Evolutionary conservation across 2,329 filamentous ascomycete species (phyloP).

Genomic region (Cladosporium sp.): DNA sequence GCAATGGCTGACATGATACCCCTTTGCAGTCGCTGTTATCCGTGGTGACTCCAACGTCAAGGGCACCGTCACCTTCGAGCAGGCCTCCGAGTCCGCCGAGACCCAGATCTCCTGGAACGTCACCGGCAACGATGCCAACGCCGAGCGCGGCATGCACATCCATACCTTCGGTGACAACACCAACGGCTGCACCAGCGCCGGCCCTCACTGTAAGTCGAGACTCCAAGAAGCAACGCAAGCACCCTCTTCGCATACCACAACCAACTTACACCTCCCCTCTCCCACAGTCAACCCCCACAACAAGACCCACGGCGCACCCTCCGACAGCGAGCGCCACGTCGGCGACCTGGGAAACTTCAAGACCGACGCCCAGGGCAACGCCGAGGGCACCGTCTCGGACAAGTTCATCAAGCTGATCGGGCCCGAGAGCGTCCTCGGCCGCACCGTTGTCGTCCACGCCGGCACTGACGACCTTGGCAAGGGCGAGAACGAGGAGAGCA

Average conservation of each 20-base stretch:
- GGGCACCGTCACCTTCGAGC: slow-evolving; percentile 94
- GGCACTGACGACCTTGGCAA: slow-evolving; percentile 97
- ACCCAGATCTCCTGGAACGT: slow-evolving; percentile 94
- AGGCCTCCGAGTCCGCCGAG: slow-evolving; percentile 75
- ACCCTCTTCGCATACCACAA: background rate
- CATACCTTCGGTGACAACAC: slow-evolving; percentile 99
- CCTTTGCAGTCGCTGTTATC: slow-evolving; percentile 80
- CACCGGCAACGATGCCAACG: slow-evolving; percentile 87
- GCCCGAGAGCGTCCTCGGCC: slow-evolving; percentile 90
- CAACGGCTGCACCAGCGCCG: slow-evolving; percentile 98
- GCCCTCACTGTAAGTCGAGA: slow-evolving; percentile 81
- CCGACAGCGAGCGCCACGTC: slow-evolving; percentile 84
- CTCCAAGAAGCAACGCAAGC: background rate
- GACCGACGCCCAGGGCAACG: slow-evolving; percentile 89
- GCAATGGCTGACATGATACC: slow-evolving; percentile 24
- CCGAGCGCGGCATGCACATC: slow-evolving; percentile 96
- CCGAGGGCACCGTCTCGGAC: slow-evolving; percentile 78
- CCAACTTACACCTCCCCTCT: slow-evolving; percentile 7
- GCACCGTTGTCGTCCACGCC: slow-evolving; percentile 90
- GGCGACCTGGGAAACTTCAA: slow-evolving; percentile 97
- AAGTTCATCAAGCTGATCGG: slow-evolving; percentile 92
- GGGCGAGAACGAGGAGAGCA: slow-evolving; percentile 88
- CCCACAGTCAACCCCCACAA: slow-evolving; percentile 83
- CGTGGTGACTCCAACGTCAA: slow-evolving; percentile 96
- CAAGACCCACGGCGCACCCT: slow-evolving; percentile 88